phyloP scores from a whole-genome alignment of 1,284 basidiomycete species.

The Cerrena zonata region DNA sequence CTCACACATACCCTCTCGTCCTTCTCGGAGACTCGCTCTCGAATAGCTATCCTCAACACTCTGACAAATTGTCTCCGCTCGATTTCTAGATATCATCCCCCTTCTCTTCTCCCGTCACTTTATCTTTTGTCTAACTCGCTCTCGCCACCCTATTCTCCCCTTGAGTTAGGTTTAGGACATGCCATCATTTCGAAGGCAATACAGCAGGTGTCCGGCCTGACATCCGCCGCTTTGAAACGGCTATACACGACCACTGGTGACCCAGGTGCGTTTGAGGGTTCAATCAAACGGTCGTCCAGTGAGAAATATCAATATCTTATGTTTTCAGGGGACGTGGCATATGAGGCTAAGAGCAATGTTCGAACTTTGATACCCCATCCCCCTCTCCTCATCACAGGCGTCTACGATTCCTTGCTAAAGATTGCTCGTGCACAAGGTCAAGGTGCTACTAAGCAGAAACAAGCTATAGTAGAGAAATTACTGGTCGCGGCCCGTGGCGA shows the following conservation, averaged over 20 bases:
- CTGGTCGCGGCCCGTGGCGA: constrained; percentile 83
- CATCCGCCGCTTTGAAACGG: constrained; percentile 59
- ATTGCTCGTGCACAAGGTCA: constrained; percentile 66
- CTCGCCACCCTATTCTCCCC: constrained; percentile 67
- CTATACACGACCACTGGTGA: constrained; percentile 67
- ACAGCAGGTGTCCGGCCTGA: constrained; percentile 77
- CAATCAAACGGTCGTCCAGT: background rate
- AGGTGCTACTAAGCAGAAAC: constrained; percentile 73
- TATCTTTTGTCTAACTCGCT: constrained; percentile 87
- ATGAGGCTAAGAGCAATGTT: constrained; percentile 73
- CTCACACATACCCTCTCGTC: constrained; percentile 72
- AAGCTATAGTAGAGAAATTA: constrained; percentile 74
- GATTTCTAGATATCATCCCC: constrained; percentile 62
- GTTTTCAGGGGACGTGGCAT: constrained; percentile 70
- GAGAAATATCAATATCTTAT: constrained; percentile 2
- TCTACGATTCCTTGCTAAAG: constrained; percentile 62
- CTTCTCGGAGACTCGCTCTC: constrained; percentile 72
- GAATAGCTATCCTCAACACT: constrained; percentile 75
- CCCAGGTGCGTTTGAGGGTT: constrained; percentile 32
- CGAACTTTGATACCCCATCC: constrained; percentile 72
- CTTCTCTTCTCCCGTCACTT: constrained; percentile 73
- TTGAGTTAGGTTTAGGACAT: constrained; percentile 74
- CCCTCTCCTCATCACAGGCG: constrained; percentile 57
- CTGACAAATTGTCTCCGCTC: constrained; percentile 77
- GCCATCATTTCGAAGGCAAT: constrained; percentile 78